phyloP scores from a whole-genome alignment of 495 filamentous ascomycete species.

The Corynascus novoguineensis region DNA sequence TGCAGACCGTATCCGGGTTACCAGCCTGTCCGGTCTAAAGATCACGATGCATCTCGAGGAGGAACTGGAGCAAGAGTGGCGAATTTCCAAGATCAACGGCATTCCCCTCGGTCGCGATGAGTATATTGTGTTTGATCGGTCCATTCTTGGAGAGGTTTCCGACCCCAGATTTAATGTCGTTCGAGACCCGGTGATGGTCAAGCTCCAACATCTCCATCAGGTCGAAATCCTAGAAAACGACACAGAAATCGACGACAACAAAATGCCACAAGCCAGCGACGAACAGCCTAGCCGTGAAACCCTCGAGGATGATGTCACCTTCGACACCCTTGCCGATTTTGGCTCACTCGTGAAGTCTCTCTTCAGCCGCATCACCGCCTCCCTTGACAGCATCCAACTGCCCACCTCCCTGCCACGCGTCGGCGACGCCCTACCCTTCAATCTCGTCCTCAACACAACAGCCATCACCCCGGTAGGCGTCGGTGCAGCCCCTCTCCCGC shows the following conservation, averaged over 20 bases:
- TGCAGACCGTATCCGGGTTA: constrained; percentile 69
- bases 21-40: constrained; percentile 70
- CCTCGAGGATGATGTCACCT: constrained; percentile 3
- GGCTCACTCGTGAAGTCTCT: constrained; percentile 36
- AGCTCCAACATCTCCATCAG: constrained; percentile 49
- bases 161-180: constrained; percentile 82
- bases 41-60: constrained; percentile 73
- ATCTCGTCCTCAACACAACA: constrained; percentile 40
- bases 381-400: constrained; percentile 25
- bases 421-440: constrained; percentile 17
- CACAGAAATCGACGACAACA: constrained; percentile 7
- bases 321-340: constrained; percentile 18
- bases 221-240: constrained; percentile 48
- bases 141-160: constrained; percentile 65
- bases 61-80: constrained; percentile 43
- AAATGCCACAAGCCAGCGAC: background rate
- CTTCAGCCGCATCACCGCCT: constrained; percentile 29
- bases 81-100: constrained; percentile 73
- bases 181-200: constrained; percentile 64
- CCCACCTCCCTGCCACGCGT: constrained; percentile 7
- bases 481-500: constrained; percentile 70
- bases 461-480: constrained; percentile 68
- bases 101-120: constrained; percentile 83
- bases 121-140: constrained; percentile 73
- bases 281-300: background rate